Evolutionary conservation across 1,139 yeast genomes (phyloP).

Genomic region (Geotrichum fermentans): DNA sequence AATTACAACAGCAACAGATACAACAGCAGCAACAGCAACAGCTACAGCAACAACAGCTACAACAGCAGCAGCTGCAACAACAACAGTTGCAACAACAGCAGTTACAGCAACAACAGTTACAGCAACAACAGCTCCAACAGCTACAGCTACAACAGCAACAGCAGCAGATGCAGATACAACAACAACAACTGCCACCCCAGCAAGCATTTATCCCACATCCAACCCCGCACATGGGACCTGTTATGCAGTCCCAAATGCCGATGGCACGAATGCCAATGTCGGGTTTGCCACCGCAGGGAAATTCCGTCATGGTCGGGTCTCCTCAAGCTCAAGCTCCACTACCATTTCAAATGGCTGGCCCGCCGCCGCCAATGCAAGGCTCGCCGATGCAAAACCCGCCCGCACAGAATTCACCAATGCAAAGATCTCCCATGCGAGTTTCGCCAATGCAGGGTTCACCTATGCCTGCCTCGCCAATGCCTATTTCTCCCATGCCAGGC

Average conservation of each 20-base stretch:
- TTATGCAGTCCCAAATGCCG: slow-evolving; percentile 3
- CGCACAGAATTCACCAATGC: slow-evolving; percentile 15
- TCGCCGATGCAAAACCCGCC: slow-evolving; percentile 6
- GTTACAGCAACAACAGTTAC: slow-evolving; percentile 18
- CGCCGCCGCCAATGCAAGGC: too few relatives aligned
- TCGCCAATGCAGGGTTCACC: background rate
- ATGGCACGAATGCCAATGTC: slow-evolving; percentile 10
- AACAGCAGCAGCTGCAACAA: slow-evolving; percentile 16
- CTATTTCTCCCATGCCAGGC: background rate
- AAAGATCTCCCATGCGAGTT: background rate
- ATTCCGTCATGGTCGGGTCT: slow-evolving; percentile 12
- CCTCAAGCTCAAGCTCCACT: slow-evolving; percentile 10
- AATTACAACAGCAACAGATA: background rate
- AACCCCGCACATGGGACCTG: slow-evolving; percentile 3
- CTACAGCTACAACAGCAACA: background rate
- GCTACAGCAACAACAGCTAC: background rate
- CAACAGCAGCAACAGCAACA: background rate
- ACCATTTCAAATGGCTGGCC: slow-evolving; percentile 8
- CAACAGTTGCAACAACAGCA: slow-evolving; percentile 13
- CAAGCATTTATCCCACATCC: background rate
- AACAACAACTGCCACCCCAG: background rate
- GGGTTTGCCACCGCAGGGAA: slow-evolving; percentile 7
- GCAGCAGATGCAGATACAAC: background rate
- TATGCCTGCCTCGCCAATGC: background rate
- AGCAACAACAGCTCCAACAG: background rate